phyloP scores from a whole-genome alignment of 805 yeast species.

The Zygosaccharomyces bisporus region DNA sequence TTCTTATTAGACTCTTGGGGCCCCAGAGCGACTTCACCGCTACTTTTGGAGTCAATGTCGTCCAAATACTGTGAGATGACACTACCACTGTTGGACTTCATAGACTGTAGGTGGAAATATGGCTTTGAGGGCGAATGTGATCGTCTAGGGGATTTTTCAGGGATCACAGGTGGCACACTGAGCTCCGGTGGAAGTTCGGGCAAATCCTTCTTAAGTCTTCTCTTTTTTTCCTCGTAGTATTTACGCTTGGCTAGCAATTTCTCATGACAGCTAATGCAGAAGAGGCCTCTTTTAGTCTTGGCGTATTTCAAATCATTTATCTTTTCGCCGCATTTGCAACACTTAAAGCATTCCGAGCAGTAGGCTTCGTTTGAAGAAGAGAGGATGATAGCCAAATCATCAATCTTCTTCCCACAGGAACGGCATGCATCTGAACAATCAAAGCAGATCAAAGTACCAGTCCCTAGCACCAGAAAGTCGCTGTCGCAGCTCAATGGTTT shows the following conservation, averaged over 20 bases:
- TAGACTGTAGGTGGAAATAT: conserved; percentile 2
- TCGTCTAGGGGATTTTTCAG: conserved; percentile 24
- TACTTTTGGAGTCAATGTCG: conserved; percentile 16
- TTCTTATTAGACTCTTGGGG: not conserved
- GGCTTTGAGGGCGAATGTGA: conserved; percentile 21
- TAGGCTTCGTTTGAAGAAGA: conserved; percentile 96
- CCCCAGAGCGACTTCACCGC: conserved; percentile 6
- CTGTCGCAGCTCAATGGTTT: conserved; percentile 78
- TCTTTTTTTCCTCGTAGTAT: conserved; percentile 37
- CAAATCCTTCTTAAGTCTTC: conserved; percentile 28
- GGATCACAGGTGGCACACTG: conserved; percentile 13
- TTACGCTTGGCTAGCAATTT: conserved; percentile 71
- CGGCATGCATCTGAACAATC: conserved; percentile 90
- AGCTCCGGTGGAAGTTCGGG: conserved; percentile 17
- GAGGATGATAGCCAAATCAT: conserved; percentile 74
- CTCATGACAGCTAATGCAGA: conserved; percentile 91
- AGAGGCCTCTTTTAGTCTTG: conserved; percentile 85
- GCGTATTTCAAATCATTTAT: conserved; percentile 91
- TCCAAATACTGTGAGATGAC: conserved; percentile 27
- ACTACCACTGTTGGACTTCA: conserved; percentile 21
- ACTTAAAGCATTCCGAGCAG: conserved; percentile 84
- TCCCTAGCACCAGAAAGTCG: conserved; percentile 86
- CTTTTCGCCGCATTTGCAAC: conserved; percentile 79
- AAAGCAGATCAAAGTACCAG: conserved; percentile 85
- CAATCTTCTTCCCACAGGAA: conserved; percentile 80